phyloP scores from a whole-genome alignment of 2,329 filamentous ascomycete species.

The Ilyonectria destructans region DNA sequence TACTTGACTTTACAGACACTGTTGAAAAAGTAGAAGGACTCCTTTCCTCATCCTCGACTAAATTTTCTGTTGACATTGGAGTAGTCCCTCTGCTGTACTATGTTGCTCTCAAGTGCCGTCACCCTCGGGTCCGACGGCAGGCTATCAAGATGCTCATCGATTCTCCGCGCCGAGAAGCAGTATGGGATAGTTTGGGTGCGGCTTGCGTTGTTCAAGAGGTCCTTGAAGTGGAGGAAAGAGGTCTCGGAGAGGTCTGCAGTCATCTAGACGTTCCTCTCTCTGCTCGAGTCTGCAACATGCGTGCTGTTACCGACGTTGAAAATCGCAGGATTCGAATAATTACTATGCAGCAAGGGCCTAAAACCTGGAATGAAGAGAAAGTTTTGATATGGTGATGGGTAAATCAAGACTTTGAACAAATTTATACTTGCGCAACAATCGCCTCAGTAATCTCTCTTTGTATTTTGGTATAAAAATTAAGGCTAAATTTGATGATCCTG shows the following conservation, averaged over 20 bases:
- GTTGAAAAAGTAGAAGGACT: conserved; percentile 20
- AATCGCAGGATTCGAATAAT: conserved; percentile 25
- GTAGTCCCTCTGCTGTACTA: conserved; percentile 38
- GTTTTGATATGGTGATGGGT: conserved; percentile 30
- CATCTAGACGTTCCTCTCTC: conserved; percentile 27
- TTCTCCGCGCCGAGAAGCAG: conserved; percentile 34
- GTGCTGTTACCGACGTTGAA: conserved; percentile 28
- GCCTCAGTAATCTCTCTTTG: background rate
- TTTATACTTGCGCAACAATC: no score
- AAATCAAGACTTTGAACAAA: background rate
- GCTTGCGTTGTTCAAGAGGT: conserved; percentile 26
- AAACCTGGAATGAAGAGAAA: conserved; percentile 28
- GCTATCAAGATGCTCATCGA: conserved; percentile 29
- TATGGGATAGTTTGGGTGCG: conserved; percentile 39
- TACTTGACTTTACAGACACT: conserved; percentile 27
- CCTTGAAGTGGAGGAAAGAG: conserved; percentile 34
- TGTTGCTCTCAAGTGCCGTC: conserved; percentile 38
- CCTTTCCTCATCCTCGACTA: conserved; percentile 8
- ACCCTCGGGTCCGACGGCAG: conserved; percentile 31
- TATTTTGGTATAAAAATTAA: no score
- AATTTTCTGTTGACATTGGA: conserved; percentile 32
- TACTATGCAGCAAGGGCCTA: conserved; percentile 21
- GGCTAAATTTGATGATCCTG: no score
- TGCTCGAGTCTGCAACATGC: conserved; percentile 27
- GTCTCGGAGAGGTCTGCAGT: conserved; percentile 1